phyloP scores from a whole-genome alignment of 495 filamentous ascomycete genomes.

The Penicillium atrosanguineum region DNA sequence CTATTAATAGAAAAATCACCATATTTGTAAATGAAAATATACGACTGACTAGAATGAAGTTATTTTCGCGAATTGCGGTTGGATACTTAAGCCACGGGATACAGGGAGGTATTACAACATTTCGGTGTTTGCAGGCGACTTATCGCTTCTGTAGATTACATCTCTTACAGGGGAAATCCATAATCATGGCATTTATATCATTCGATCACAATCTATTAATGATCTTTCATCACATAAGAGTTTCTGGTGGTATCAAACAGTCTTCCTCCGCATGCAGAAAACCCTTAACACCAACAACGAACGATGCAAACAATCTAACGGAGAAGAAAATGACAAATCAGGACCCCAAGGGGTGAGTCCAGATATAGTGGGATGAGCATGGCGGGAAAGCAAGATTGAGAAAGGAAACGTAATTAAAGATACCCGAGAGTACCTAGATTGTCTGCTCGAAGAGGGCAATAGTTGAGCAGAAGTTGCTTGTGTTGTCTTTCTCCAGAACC shows the following conservation, averaged over 20 bases:
- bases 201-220: conserved; percentile 22
- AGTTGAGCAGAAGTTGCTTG: conserved; percentile 73
- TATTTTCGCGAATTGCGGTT: too few relatives aligned
- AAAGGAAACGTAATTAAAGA: conserved; percentile 1
- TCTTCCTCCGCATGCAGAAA: conserved; percentile 1
- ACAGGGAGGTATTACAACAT: too few relatives aligned
- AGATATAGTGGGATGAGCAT: not conserved
- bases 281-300: not conserved
- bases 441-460: conserved; percentile 59
- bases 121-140: too few relatives aligned
- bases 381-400: not conserved
- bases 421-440: conserved; percentile 6
- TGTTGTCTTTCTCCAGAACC: conserved; percentile 64
- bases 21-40: too few relatives aligned
- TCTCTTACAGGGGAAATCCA: not conserved
- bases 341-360: not conserved
- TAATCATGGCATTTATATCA: conserved; percentile 6
- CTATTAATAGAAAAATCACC: too few relatives aligned
- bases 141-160: too few relatives aligned
- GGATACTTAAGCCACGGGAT: too few relatives aligned
- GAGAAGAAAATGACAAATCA: conserved; percentile 3
- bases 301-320: conserved; percentile 5
- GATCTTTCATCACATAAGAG: conserved; percentile 10
- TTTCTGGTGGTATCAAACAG: conserved; percentile 16
- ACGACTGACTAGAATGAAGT: too few relatives aligned